These are phyloP conservation scores for Pontederia paniculata DNA, from an alignment of 176 grass and related monocot species.

Conservation along the genomic window DNA sequence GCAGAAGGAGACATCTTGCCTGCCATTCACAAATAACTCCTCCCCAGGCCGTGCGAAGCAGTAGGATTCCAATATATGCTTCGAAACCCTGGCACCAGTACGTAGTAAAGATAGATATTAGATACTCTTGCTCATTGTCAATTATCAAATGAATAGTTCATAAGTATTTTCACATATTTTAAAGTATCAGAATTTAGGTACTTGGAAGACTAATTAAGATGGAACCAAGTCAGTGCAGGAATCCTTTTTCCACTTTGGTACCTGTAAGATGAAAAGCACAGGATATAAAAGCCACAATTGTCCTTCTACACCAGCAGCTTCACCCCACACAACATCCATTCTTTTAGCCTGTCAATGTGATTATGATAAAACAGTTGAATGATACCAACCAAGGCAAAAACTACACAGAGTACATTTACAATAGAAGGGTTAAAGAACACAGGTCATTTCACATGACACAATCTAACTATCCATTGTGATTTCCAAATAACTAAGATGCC, in stretches of 20 bases:
- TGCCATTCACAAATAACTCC: conserved; percentile 75
- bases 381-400: background rate
- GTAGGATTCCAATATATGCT: conserved; percentile 73
- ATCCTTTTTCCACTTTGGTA: conserved; percentile 1
- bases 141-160: background rate
- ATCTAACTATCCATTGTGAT: too few species aligned
- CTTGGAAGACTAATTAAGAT: too few species aligned
- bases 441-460: too few species aligned
- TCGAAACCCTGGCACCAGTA: conserved; percentile 65
- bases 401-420: background rate
- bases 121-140: background rate
- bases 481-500: too few species aligned
- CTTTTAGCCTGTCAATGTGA: conserved; percentile 64
- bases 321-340: conserved; percentile 99
- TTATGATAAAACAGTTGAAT: background rate
- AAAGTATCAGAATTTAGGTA: background rate
- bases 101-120: background rate
- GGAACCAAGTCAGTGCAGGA: too few species aligned
- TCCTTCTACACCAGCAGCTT: conserved; percentile 97
- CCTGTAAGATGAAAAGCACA: conserved; percentile 90
- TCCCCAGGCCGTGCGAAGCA: conserved; percentile 57
- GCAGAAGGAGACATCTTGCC: conserved; percentile 28
- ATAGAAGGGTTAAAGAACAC: too few species aligned
- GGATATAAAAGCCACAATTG: conserved; percentile 83
- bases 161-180: background rate